A percentile compares a stretch with the other conserved stretches of the same genome.
These are phyloP conservation scores for Neoboletus subvelutipes DNA, from an alignment of 768 basidiomycete genomes.

Conservation along the genomic window DNA sequence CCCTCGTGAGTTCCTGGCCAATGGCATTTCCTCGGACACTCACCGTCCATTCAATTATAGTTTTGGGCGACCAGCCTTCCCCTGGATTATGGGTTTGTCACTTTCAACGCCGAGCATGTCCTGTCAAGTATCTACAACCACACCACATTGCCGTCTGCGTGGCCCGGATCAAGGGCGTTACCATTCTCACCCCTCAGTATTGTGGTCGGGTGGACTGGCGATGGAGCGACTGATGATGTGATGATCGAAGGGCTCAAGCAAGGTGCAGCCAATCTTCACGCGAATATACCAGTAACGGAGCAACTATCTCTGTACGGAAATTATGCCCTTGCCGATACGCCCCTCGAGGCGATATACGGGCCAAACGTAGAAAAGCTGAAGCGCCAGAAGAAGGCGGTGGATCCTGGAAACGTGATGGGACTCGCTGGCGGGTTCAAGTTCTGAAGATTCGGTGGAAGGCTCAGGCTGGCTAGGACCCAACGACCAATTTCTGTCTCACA, in stretches of 20 bases:
- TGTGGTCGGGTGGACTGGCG: conserved; percentile 43
- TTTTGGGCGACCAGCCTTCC: conserved; percentile 42
- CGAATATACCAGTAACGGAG: conserved; percentile 43
- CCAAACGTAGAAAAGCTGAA: conserved; percentile 42
- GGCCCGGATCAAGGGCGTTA: conserved; percentile 41
- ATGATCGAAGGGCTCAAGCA: conserved; percentile 41
- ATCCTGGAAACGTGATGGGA: conserved; percentile 62
- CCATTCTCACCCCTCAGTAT: conserved; percentile 48
- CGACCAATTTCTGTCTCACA: too few species aligned
- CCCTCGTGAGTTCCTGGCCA: conserved; percentile 12
- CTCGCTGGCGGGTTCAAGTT: conserved; percentile 66
- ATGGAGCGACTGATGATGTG: conserved; percentile 37
- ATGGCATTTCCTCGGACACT: neutral
- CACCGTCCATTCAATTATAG: conserved; percentile 13
- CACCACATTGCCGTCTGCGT: conserved; percentile 42
- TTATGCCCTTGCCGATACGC: conserved; percentile 55
- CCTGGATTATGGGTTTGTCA: conserved; percentile 38
- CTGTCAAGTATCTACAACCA: conserved; percentile 41
- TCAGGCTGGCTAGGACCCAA: neutral
- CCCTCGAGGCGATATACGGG: conserved; percentile 51
- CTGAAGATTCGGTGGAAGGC: conserved; percentile 17
- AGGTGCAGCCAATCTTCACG: conserved; percentile 40
- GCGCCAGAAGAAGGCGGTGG: conserved; percentile 43
- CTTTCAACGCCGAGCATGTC: conserved; percentile 54
- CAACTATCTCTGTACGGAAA: conserved; percentile 55